Base-by-base conservation (phyloP, 1,284 basidiomycete species). In the Boletellus deceptivus region DNA sequence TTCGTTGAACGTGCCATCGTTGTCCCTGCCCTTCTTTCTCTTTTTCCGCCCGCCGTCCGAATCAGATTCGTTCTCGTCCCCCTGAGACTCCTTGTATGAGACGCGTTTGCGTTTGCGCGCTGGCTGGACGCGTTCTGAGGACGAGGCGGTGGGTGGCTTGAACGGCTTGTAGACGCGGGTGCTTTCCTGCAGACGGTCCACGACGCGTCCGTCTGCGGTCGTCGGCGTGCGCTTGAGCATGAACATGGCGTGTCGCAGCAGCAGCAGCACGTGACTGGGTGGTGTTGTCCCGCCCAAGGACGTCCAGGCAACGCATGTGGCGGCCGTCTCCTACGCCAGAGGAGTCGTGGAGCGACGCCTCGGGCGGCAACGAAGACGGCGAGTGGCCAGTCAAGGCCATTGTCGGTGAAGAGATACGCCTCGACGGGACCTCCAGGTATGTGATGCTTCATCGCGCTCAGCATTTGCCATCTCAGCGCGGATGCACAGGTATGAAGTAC, bases 91-190 rank as follows among this genome's bases (percentile, higher is more conserved):
- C 64, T 86, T 89, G 73, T 93, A 93, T 0, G 86, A 90, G 17
- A 91, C 83, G 16, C 86, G 82, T 63, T 90, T 93, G 48, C 91
- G 83, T 66, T 93, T 94, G 25, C 91, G 79, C 52, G 79, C 75
- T 0, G 87, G 86, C 56, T 89, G 81, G 8, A 75, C 73, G 39
- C 82, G 79, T 36, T 81, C 77, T n/a, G 72, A 60, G 14, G 72
- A 61, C 38, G 75, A 65, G 24, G 76, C 61, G 2, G 84, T 78
- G 3, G 91, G 91, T 3, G 84, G 74, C 63, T 90, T 91, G 77
- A 92, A 93, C 0, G 88, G 90, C 60, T 86, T 87, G 70, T 82
- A 85, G 41, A 90, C 70, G 38, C 86, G 79, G 18, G 71, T 73
- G 58, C 84, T 89, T 63, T 89, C 87, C 52, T 83, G 81, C 0